Conservation (phyloP, 2,329 filamentous ascomycete genomes). For the Zymoseptoria pseudotritici region DNA sequence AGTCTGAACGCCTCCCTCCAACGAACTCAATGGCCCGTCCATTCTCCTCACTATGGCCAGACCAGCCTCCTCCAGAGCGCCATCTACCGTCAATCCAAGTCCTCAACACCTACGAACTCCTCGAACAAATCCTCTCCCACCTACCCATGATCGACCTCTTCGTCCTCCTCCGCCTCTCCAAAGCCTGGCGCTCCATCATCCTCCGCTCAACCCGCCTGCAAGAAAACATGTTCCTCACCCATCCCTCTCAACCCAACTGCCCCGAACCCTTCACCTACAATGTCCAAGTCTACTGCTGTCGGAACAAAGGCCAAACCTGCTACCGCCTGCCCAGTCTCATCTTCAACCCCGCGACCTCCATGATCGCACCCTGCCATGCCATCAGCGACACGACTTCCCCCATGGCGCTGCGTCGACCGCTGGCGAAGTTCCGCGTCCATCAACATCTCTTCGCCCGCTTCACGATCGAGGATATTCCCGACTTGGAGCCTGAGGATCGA, state of each 20-base stretch:
- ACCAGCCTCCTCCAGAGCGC: not conserved
- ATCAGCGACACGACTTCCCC: not conserved
- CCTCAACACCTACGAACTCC: constrained; percentile 9
- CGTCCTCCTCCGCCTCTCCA: constrained; percentile 2
- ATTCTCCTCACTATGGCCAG: not conserved
- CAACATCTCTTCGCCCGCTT: constrained; percentile 5
- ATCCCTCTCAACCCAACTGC: not conserved
- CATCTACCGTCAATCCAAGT: not conserved
- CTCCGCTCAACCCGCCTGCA: constrained; percentile 1
- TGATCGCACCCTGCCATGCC: not conserved
- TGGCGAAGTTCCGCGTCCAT: constrained; percentile 6
- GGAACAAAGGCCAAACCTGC: constrained; percentile 1
- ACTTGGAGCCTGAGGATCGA: not conserved
- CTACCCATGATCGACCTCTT: constrained; percentile 5
- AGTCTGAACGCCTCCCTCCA: not conserved
- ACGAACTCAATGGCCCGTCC: not conserved
- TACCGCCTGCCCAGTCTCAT: not conserved
- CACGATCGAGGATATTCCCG: constrained; percentile 5
- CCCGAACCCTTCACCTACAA: constrained; percentile 2
- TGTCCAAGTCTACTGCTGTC: not conserved
- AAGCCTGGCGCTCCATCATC: constrained; percentile 4
- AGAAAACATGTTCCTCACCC: constrained; percentile 3
- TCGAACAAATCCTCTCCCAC: constrained; percentile 6
- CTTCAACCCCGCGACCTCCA: constrained; percentile 3
- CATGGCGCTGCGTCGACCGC: not conserved